Conservation (phyloP, 352 stramenopile genomes). For the Phytophthora agathidicida region DNA sequence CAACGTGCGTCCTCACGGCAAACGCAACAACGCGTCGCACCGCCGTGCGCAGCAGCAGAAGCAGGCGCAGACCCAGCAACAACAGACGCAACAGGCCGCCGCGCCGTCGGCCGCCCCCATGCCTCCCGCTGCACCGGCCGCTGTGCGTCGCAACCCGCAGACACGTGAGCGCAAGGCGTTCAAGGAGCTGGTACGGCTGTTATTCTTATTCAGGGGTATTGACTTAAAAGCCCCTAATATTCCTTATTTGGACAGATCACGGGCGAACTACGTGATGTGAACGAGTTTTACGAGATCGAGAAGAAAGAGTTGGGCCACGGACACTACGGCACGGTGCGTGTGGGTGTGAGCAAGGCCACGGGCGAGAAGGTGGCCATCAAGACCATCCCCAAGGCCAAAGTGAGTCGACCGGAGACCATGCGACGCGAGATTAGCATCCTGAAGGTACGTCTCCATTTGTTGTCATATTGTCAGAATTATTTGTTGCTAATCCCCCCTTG, state of each 20-base stretch:
- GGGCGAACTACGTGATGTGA: conserved; percentile 81
- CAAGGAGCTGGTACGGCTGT: conserved; percentile 71
- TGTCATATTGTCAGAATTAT: too few relatives aligned
- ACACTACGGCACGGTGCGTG: conserved; percentile 98
- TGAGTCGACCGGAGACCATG: conserved; percentile 94
- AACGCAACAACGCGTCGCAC: conserved; percentile 51
- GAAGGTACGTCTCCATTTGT: conserved; percentile 51
- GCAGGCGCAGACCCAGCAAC: conserved; percentile 17
- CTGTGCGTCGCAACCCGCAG: conserved; percentile 44
- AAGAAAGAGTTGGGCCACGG: conserved; percentile 90
- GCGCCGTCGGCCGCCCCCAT: conserved; percentile 21
- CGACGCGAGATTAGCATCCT: conserved; percentile 93
- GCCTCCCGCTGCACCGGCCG: conserved; percentile 29
- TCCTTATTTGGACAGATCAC: conserved; percentile 60
- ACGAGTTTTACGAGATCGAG: conserved; percentile 88
- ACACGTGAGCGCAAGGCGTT: conserved; percentile 62
- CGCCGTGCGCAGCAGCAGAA: conserved; percentile 50
- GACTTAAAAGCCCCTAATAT: too few relatives aligned
- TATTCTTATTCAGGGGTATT: too few relatives aligned
- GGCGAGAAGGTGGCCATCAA: conserved; percentile 98
- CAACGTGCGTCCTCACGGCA: conserved; percentile 46
- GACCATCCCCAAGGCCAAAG: conserved; percentile 97
- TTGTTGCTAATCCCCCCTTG: not conserved
- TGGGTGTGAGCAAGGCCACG: conserved; percentile 93
- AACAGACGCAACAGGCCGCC: conserved; percentile 24